Conservation (phyloP, 2,329 filamentous ascomycete genomes). For the Diaporthe sp. region DNA sequence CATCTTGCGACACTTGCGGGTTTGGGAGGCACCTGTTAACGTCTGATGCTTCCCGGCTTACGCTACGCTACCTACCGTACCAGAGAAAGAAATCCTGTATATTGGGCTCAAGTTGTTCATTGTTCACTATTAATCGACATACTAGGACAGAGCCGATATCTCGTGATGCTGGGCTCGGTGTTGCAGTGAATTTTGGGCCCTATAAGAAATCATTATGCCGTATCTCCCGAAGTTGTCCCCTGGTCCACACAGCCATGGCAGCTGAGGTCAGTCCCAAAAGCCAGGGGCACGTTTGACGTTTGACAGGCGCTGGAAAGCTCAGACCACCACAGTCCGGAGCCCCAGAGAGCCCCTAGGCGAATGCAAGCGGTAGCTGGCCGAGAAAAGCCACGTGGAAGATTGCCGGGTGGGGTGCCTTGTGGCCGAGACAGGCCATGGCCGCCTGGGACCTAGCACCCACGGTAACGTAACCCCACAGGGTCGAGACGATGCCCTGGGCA, state of each 20-base stretch:
- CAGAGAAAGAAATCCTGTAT: neutral
- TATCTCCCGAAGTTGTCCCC: neutral
- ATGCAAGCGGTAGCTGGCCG: conserved; percentile 29
- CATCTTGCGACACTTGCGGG: conserved; percentile 32
- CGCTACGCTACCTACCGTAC: neutral
- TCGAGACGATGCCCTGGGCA: conserved; percentile 25
- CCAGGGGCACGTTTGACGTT: conserved; percentile 30
- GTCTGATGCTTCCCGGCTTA: neutral
- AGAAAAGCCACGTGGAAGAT: conserved; percentile 34
- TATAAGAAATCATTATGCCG: neutral
- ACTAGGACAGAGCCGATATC: neutral
- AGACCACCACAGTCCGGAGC: conserved; percentile 20
- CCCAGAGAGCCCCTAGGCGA: conserved; percentile 21
- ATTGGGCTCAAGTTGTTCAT: neutral
- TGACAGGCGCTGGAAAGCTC: conserved; percentile 26
- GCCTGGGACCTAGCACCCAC: conserved; percentile 5
- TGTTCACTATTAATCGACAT: neutral
- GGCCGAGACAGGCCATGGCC: conserved; percentile 23
- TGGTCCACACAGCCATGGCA: conserved; percentile 5
- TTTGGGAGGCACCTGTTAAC: conserved; percentile 22
- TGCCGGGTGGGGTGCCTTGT: conserved; percentile 7
- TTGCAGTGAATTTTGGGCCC: neutral
- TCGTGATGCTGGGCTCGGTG: conserved; percentile 9
- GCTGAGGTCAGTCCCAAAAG: neutral
- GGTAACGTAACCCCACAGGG: conserved; percentile 27